These are phyloP conservation scores for Simmondsia chinensis DNA, from an alignment of 148 eudicot genomes.

Conservation along the genomic window DNA sequence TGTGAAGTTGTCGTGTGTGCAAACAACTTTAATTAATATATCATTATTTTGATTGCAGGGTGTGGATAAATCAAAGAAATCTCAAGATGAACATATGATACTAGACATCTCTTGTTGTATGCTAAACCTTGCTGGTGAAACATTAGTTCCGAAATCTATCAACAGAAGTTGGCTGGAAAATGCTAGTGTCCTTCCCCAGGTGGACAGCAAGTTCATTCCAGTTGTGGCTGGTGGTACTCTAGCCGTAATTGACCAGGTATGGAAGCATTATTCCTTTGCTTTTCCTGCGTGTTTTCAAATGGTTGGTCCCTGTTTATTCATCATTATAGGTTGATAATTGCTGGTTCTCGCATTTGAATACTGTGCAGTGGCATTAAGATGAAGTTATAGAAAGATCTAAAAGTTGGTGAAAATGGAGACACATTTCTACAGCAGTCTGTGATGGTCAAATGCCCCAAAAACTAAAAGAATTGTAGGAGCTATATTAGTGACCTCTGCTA, in stretches of 20 bases:
- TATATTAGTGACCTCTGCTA: too few relatives aligned
- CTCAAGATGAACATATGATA: slow-evolving; percentile 31
- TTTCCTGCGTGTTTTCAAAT: slow-evolving; percentile 3
- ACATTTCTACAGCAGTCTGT: too few relatives aligned
- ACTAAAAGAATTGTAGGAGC: too few relatives aligned
- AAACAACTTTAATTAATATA: not conserved
- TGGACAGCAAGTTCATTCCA: slow-evolving; percentile 92
- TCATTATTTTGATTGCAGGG: slow-evolving; percentile 25
- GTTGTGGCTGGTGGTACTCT: slow-evolving; percentile 68
- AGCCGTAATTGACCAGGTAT: slow-evolving; percentile 90
- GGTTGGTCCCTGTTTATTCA: slow-evolving; percentile 1
- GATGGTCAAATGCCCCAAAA: too few relatives aligned
- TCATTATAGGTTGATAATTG: too few relatives aligned
- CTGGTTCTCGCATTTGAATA: too few relatives aligned
- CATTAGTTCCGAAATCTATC: slow-evolving; percentile 71
- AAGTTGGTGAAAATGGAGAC: too few relatives aligned
- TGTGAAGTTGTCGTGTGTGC: not conserved
- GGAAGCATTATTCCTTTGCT: slow-evolving; percentile 5
- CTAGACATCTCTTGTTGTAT: slow-evolving; percentile 62
- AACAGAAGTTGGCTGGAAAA: slow-evolving; percentile 45
- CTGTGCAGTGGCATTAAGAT: too few relatives aligned
- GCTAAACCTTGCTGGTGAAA: slow-evolving; percentile 59
- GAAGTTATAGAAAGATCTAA: too few relatives aligned
- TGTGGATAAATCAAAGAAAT: slow-evolving; percentile 15
- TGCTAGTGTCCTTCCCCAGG: slow-evolving; percentile 76